Conservation (phyloP, 176 grass and related monocot genomes). For the Avena atlantica region DNA sequence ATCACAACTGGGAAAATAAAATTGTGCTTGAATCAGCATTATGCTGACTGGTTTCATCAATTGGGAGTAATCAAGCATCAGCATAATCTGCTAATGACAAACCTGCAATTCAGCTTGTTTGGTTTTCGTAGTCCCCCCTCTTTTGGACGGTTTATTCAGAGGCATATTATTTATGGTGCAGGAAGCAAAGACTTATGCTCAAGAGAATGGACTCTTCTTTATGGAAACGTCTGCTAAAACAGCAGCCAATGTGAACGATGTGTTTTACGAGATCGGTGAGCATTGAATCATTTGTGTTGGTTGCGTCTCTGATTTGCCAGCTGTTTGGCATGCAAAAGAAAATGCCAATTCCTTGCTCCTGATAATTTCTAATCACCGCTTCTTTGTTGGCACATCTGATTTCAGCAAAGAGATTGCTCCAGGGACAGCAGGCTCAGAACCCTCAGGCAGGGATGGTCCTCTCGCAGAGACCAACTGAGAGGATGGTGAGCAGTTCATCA, state of each 20-base stretch:
- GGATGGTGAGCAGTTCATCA: slow-evolving; percentile 67
- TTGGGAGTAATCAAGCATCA: background rate
- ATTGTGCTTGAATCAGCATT: background rate
- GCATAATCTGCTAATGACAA: background rate
- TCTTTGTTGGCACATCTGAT: background rate
- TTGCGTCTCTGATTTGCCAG: background rate
- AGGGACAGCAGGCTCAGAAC: slow-evolving; percentile 60
- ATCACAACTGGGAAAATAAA: background rate
- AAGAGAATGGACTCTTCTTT: slow-evolving; percentile 87
- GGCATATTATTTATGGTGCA: slow-evolving; percentile 39
- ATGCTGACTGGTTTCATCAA: background rate
- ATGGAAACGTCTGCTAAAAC: slow-evolving; percentile 98
- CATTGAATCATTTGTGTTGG: background rate
- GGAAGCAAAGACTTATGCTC: slow-evolving; percentile 86
- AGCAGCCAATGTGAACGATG: slow-evolving; percentile 85
- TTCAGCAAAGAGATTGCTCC: slow-evolving; percentile 86
- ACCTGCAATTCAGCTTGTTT: slow-evolving; percentile 12
- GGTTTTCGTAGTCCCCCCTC: background rate
- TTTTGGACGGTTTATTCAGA: background rate
- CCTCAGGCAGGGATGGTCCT: slow-evolving; percentile 76
- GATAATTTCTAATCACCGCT: background rate
- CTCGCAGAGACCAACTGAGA: slow-evolving; percentile 62
- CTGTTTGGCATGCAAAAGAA: background rate
- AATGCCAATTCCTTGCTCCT: background rate
- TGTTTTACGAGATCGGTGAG: slow-evolving; percentile 93